Conservation (phyloP, 805 yeast genomes). For the Myxozyma vanderwaltii region DNA sequence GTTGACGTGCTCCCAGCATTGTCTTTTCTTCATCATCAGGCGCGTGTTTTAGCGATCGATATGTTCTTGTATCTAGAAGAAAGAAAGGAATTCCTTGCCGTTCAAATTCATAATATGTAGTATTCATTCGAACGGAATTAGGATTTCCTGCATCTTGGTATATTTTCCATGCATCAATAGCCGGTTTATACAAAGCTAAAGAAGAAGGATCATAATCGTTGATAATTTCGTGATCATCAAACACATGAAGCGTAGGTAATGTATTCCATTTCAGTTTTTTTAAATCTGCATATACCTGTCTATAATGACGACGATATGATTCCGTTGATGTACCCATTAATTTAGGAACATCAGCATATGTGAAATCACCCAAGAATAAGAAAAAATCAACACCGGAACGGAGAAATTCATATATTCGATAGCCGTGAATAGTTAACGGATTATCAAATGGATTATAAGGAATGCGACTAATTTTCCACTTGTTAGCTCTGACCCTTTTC, state of each 20-base stretch:
- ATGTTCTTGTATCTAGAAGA: conserved; percentile 33
- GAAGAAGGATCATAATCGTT: conserved; percentile 32
- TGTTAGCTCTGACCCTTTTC: too few species aligned
- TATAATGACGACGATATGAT: conserved; percentile 29
- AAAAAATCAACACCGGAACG: conserved; percentile 26
- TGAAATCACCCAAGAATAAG: conserved; percentile 36
- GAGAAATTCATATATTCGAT: conserved; percentile 14
- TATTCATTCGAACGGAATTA: conserved; percentile 18
- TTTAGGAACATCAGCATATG: conserved; percentile 36
- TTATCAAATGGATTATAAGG: conserved; percentile 33
- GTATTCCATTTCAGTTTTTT: conserved; percentile 10
- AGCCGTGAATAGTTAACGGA: conserved; percentile 32
- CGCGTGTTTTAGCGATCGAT: conserved; percentile 27
- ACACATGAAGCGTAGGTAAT: conserved; percentile 34
- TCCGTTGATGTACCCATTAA: conserved; percentile 29
- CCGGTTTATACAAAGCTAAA: conserved; percentile 18
- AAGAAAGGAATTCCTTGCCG: conserved; percentile 37
- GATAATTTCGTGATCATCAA: conserved; percentile 37
- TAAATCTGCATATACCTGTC: conserved; percentile 34
- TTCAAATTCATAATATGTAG: conserved; percentile 31
- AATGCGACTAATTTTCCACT: conserved; percentile 24
- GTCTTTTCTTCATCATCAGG: conserved; percentile 33
- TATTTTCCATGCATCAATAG: conserved; percentile 28
- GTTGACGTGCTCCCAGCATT: conserved; percentile 35
- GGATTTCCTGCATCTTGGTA: conserved; percentile 37